phyloP scores from a whole-genome alignment of 345 rosid genomes.

The Schrenkiella parvula region DNA sequence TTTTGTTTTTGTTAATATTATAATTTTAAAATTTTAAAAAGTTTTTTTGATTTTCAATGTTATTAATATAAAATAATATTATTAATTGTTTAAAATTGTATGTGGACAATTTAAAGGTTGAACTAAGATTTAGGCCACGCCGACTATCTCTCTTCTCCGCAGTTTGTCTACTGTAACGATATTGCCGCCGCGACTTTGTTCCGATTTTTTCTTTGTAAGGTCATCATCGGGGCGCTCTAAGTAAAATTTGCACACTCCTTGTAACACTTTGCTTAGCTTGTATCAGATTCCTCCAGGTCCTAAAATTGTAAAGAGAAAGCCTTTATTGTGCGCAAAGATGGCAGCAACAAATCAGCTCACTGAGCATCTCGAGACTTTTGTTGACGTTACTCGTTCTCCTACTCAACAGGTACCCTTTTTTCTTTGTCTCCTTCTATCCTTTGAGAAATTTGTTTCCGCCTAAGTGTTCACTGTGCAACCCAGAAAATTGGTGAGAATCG shows the following conservation, averaged over 20 bases:
- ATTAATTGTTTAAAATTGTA: too few species aligned
- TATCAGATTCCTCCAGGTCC: background rate
- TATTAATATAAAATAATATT: too few species aligned
- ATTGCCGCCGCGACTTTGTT: background rate
- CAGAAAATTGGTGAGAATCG: background rate
- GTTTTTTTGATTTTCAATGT: too few species aligned
- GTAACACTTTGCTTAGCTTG: background rate
- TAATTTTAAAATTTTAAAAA: too few species aligned
- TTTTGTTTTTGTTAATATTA: too few species aligned
- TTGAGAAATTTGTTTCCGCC: background rate
- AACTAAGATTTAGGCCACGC: too few species aligned
- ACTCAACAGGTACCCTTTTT: constrained; percentile 52
- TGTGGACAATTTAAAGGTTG: too few species aligned
- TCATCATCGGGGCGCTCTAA: background rate
- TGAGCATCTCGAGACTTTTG: constrained; percentile 59
- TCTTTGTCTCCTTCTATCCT: background rate
- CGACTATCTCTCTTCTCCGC: background rate
- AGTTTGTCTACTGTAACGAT: background rate
- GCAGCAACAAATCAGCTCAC: constrained; percentile 44
- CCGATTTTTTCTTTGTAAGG: background rate
- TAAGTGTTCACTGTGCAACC: background rate
- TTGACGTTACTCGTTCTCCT: constrained; percentile 53
- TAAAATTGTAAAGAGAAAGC: background rate
- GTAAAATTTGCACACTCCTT: background rate
- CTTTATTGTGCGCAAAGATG: constrained; percentile 29